Conservation (phyloP, 1,139 yeast species). For the Saccharomyces pastorianus region DNA sequence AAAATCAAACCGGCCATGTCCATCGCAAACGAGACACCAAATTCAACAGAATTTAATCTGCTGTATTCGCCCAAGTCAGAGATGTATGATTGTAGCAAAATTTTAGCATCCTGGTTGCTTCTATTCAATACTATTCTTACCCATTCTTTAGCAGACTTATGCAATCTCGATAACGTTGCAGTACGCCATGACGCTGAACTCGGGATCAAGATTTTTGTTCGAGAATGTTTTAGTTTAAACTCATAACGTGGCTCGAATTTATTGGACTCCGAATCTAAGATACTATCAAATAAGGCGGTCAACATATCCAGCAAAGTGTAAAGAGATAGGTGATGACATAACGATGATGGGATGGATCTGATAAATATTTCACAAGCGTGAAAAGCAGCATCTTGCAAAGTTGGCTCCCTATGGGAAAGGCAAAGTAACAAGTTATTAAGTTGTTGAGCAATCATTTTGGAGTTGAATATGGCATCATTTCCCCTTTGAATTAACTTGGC, state of each 20-base stretch:
- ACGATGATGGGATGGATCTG: constrained; percentile 60
- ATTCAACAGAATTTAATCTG: constrained; percentile 41
- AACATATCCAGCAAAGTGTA: constrained; percentile 76
- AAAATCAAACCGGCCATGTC: constrained; percentile 75
- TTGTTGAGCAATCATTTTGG: constrained; percentile 61
- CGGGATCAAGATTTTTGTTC: constrained; percentile 56
- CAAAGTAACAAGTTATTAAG: constrained; percentile 58
- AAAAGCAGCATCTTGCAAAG: constrained; percentile 74
- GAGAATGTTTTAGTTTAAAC: constrained; percentile 54
- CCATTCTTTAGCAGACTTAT: constrained; percentile 61
- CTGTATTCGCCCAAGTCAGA: constrained; percentile 36
- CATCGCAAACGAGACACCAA: constrained; percentile 82
- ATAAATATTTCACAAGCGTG: constrained; percentile 70
- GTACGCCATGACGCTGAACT: constrained; percentile 77
- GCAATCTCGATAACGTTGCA: constrained; percentile 54
- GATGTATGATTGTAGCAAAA: constrained; percentile 69
- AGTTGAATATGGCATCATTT: constrained; percentile 37
- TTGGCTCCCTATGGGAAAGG: constrained; percentile 71
- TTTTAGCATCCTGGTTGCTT: constrained; percentile 66
- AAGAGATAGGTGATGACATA: constrained; percentile 66
- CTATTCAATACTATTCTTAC: constrained; percentile 44
- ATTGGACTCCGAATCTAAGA: constrained; percentile 78
- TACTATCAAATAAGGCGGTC: constrained; percentile 67
- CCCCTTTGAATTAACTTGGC: constrained; percentile 32
- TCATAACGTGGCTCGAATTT: constrained; percentile 79